Conservation (phyloP, 805 yeast species). For the Wickerhamomyces canadensis region DNA sequence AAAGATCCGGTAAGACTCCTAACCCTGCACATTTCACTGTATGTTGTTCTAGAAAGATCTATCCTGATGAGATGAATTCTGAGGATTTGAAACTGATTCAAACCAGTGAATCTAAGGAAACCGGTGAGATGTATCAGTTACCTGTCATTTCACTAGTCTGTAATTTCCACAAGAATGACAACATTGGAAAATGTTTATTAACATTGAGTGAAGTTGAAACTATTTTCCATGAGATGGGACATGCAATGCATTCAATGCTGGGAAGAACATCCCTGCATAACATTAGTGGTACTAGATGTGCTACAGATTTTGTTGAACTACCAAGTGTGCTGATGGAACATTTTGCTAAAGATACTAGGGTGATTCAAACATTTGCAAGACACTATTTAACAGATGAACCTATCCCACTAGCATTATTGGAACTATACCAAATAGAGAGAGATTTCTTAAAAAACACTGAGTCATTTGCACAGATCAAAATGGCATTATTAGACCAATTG, state of each 20-base stretch:
- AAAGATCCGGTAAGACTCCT: constrained; percentile 66
- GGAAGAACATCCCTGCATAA: constrained; percentile 89
- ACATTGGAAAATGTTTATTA: constrained; percentile 49
- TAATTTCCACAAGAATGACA: constrained; percentile 51
- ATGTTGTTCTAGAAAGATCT: constrained; percentile 83
- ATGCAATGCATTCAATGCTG: constrained; percentile 96
- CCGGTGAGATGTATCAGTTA: constrained; percentile 57
- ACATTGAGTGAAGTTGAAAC: constrained; percentile 84
- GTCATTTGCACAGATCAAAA: constrained; percentile 77
- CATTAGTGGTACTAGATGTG: constrained; percentile 91
- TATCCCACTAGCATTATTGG: constrained; percentile 45
- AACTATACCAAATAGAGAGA: constrained; percentile 45
- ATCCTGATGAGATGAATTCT: constrained; percentile 44
- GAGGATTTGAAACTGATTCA: constrained; percentile 32
- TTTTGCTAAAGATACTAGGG: constrained; percentile 79
- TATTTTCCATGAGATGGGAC: constrained; percentile 97
- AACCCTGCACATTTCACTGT: constrained; percentile 95
- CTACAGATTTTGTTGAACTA: constrained; percentile 92
- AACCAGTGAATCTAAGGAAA: constrained; percentile 26
- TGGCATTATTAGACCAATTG: constrained; percentile 84
- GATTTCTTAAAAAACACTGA: constrained; percentile 62
- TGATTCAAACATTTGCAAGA: constrained; percentile 63
- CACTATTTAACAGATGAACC: constrained; percentile 61
- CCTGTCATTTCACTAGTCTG: constrained; percentile 91
- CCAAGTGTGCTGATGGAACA: constrained; percentile 97